A percentile compares a stretch with the other conserved stretches of the same genome.
phyloP scores from a whole-genome alignment of 2,329 filamentous ascomycete species.

The Leptographium galeiforme region DNA sequence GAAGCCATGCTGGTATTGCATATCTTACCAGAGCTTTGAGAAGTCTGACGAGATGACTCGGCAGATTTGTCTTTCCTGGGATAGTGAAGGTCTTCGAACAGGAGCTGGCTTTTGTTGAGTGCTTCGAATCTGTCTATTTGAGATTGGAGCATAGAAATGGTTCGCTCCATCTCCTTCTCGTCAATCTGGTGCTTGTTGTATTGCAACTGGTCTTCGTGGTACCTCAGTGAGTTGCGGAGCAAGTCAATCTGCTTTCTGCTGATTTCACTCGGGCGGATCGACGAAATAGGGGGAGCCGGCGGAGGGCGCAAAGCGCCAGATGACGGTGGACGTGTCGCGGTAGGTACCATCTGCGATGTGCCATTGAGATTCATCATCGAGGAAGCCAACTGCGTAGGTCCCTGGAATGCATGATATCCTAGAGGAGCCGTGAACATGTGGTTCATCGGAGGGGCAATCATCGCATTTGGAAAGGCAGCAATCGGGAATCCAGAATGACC shows the following conservation, averaged over 20 bases:
- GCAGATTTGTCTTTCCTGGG: constrained; percentile 12
- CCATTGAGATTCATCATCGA: neutral
- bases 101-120: constrained; percentile 29
- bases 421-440: constrained; percentile 8
- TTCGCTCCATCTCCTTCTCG: constrained; percentile 34
- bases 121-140: constrained; percentile 30
- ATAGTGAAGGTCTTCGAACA: constrained; percentile 30
- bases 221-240: constrained; percentile 38
- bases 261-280: constrained; percentile 47
- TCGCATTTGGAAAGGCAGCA: constrained; percentile 11
- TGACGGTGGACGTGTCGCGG: neutral
- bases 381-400: neutral
- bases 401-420: constrained; percentile 1
- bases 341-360: neutral
- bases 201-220: constrained; percentile 42
- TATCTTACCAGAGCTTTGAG: neutral
- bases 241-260: constrained; percentile 42
- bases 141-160: constrained; percentile 26
- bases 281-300: constrained; percentile 35
- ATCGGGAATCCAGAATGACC: constrained; percentile 11
- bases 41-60: constrained; percentile 13
- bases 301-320: constrained; percentile 13
- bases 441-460: constrained; percentile 15
- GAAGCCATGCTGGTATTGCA: neutral
- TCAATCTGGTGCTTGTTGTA: constrained; percentile 53